Evolutionary conservation across 306 rosid genomes (phyloP), one percentile per base, ranked within the genome.

Genomic region (Sicyos baderoa): DNA sequence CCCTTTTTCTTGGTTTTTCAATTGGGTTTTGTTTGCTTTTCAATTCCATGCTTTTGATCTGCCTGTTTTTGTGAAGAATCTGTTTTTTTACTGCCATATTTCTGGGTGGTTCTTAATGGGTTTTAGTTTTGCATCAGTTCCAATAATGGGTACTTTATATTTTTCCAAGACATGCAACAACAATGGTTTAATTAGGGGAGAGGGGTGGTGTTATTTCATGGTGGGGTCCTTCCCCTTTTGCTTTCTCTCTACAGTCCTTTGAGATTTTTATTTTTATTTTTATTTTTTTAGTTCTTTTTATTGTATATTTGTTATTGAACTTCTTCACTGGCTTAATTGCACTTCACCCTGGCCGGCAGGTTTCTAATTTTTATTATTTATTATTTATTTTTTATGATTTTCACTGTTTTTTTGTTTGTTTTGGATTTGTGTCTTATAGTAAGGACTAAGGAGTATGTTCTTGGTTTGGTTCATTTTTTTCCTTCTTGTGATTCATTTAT

Each of bases 1-100:
- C 68, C 9, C 68, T 45, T 60, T 52, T 79, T 49, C 45, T 81
- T 75, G 65, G 62, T 77, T 25, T 59, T 15, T 37, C 7, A 18
- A 40, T 64, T 40, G 70, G 75, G 52, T 54, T 68, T 79, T 80
- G 54, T 75, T 71, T 75, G 57, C 35, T 22, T 45, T 72, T 45
- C 5, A 40, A 27, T 29, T n/a, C 54, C 72, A 60, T 75, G 57
- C 25, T 27, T 35, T 72, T 74, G 15, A 70, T 51, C 29, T 54
- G 18, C 54, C 19, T 81, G 18, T 9, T 51, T 73, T 15, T 47
- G 64, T 55, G 16, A 59, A 62, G 48, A 35, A 58, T 70, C 21
- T n/a, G 59, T 40, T 65, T 48, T 51, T 68, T 65, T 64, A 42
- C 51, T 44, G 35, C 70, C 12, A 2, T 22, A 45, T 47, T 48